phyloP scores from a whole-genome alignment of 73 alveolate genomes.

The Stentor roeselii region DNA sequence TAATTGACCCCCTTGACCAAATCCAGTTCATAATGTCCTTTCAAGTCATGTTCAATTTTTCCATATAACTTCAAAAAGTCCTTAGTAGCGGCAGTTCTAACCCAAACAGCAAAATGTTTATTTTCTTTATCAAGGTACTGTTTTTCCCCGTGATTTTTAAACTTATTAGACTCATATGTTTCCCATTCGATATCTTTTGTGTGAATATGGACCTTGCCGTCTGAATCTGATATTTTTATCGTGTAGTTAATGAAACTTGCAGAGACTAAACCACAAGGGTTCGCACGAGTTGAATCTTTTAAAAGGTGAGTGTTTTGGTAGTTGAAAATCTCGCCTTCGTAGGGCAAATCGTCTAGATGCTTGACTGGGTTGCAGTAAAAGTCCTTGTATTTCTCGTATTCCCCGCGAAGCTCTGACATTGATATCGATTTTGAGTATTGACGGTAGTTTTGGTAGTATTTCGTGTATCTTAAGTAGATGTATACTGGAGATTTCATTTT shows the following conservation, averaged over 20 bases:
- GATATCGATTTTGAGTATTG: neutral
- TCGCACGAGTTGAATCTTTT: neutral
- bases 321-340: neutral
- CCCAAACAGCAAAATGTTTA: neutral
- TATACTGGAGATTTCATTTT: neutral
- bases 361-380: neutral
- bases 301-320: neutral
- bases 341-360: neutral
- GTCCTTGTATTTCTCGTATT: neutral
- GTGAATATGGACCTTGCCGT: neutral
- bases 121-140: neutral
- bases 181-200: neutral
- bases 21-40: neutral
- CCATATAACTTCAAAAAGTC: neutral
- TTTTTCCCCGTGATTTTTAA: neutral
- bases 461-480: neutral
- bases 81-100: constrained; percentile 12
- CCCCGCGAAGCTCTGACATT: neutral
- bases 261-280: neutral
- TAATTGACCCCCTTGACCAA: neutral
- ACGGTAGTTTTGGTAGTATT: constrained; percentile 8
- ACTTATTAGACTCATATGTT: constrained; percentile 2
- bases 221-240: no score
- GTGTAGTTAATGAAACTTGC: neutral
- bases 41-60: neutral